Base-by-base conservation (phyloP, 2,329 filamentous ascomycete species). In the Aspergillus brunneoviolaceus region DNA sequence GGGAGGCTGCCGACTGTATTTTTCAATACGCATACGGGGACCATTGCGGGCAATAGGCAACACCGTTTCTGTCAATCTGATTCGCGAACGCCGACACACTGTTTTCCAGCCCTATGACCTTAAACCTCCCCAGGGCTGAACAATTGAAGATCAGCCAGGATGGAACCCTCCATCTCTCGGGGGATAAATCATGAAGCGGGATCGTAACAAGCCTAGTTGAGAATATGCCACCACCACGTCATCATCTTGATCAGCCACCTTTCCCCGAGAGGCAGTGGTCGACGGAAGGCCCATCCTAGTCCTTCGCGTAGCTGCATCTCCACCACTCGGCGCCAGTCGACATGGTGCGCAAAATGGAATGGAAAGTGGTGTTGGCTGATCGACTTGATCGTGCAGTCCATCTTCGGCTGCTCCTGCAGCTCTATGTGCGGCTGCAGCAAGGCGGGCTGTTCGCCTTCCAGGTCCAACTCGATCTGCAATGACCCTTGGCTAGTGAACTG, bases 291-390 rank as follows among this genome's bases (percentile, higher is more conserved):
- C 58, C 60, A 58, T 19, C 60, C 57, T 27, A 65, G 39, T 42
- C 62, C 62, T 57, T 64, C 63, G 1, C 63, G 62, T 16, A 65
- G 58, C 47, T 65, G 63, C 54, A 57, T 58, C 42, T 63, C 62
- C 51, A 65, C 62, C 7, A 62, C 55, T 25, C 55, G 55, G 4
- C 62, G 56, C 63, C 63, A 65, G 55, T 65, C 62, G 35, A 65
- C 54, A 19, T 63, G 62, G 33, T 65, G 63, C n/a, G 63, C 55
- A 50, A 65, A 64, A 42, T 65, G 62, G 23, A 65, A 62, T 1
- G 63, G 62, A n/a, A 65, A 65, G 16, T 65, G 60, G 53, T 64
- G 63, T n/a, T 62, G 63, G 35, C 63, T 65, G 55, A 65, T 57
- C 4, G 59, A 57, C n/a, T 49, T 49, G 42, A 64, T 58, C 9